Base-by-base conservation (phyloP, 2,329 filamentous ascomycete species). In the Rhinocladiella mackenziei region DNA sequence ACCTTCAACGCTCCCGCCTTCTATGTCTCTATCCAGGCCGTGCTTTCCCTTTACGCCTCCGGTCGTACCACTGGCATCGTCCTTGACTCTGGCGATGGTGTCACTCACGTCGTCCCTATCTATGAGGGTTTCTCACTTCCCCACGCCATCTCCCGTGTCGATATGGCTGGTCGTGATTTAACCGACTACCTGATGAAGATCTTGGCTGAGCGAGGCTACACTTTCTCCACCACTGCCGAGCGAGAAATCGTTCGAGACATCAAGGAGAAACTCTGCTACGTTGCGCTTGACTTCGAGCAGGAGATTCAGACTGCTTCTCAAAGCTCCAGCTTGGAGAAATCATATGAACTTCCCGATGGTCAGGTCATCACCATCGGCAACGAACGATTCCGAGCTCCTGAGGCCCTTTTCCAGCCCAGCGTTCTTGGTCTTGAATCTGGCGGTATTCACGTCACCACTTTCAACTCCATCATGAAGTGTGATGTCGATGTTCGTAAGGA, bases 381-480 rank as follows among this genome's bases (percentile, higher is more conserved):
- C 81, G 92, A 98, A 83, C 89, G 92, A 68, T 98, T 98, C 91
- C 91, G 92, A 76, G 91, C 91, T 71, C 92, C 92, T 61, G 92
- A 98, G 80, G 91, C 92, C 74, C 86, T 98, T 65, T 98, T 98
- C 89, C 88, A 96, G 81, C 92, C 92, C 68, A 92, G 86, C 60
- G 91, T 97, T 62, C 79, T 98, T 63, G 92, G 92, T 84, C 89
- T 96, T 66, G 92, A 98, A 78, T 89, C 83, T 73, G 91, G 91
- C 68, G 92, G 92, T 76, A 97, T 98, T 76, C 92, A 97, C 78
- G 89, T 95, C 70, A 97, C 91, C 70, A 97, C 92, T 65, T 97
- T 96, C 87, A 97, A 97, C 86, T 97, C 92, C 66, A 96, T 98
- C 84, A 97, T 97, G 89, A 98, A 98, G 86, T 97, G 92, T 75